Conservation (phyloP, 305 asterid species). For the Solanum chacoense region DNA sequence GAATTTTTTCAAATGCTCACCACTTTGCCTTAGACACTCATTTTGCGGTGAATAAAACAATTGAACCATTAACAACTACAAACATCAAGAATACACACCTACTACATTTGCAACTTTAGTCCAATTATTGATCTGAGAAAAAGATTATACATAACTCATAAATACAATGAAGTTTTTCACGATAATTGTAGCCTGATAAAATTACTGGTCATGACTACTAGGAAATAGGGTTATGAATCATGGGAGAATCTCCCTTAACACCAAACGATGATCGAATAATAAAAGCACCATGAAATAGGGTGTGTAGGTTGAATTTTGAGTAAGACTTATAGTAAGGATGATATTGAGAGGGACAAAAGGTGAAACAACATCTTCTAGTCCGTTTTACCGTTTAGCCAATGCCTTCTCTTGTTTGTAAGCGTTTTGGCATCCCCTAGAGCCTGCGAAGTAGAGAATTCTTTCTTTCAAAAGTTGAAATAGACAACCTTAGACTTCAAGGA, state of each 20-base stretch:
- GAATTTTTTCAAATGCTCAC: not conserved
- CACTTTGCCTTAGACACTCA: not conserved
- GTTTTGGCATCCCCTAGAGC: too few relatives aligned
- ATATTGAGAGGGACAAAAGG: not conserved
- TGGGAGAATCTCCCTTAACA: not conserved
- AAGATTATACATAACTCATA: too few relatives aligned
- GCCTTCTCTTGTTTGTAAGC: not conserved
- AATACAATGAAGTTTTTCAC: not conserved
- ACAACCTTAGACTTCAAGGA: not conserved
- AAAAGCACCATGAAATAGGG: not conserved
- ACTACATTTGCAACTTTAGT: not conserved
- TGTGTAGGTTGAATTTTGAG: not conserved
- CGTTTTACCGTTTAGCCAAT: not conserved
- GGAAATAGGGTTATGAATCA: not conserved
- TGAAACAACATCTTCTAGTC: not conserved
- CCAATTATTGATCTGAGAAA: not conserved
- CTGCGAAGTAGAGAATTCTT: not conserved
- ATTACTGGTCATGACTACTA: not conserved
- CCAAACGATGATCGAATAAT: not conserved
- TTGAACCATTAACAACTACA: not conserved
- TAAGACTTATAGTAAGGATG: not conserved
- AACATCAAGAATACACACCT: not conserved
- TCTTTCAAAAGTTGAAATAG: not conserved
- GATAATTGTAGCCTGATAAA: not conserved
- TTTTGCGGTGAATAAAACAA: not conserved